A percentile compares a stretch with the other conserved stretches of the same genome.
These are phyloP conservation scores for Aspergillus sclerotioniger DNA, from an alignment of 495 filamentous ascomycete species.

Conservation along the genomic window DNA sequence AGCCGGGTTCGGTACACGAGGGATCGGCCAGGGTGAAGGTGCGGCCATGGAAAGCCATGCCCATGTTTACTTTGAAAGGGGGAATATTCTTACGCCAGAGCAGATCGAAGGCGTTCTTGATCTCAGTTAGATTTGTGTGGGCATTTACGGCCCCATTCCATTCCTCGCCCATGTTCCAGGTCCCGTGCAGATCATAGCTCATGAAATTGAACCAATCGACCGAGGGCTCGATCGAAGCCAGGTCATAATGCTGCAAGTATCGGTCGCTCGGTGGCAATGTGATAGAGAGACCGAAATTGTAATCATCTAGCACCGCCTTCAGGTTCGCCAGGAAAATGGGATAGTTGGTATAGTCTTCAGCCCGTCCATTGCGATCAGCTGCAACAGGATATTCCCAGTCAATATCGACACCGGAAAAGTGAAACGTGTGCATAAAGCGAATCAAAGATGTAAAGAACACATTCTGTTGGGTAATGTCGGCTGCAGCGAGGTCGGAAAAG, in stretches of 20 bases:
- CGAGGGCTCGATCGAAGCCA: slow-evolving; percentile 35
- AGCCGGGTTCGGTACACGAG: slow-evolving; percentile 30
- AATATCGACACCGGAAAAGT: slow-evolving; percentile 56
- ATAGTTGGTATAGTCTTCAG: slow-evolving; percentile 42
- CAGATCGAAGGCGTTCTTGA: slow-evolving; percentile 29
- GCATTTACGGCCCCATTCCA: slow-evolving; percentile 24
- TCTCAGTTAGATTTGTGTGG: slow-evolving; percentile 43
- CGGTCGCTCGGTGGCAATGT: slow-evolving; percentile 37
- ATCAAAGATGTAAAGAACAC: slow-evolving; percentile 44
- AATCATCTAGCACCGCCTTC: slow-evolving; percentile 31
- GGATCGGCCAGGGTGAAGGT: slow-evolving; percentile 33
- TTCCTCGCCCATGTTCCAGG: slow-evolving; percentile 26
- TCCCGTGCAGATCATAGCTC: slow-evolving; percentile 46
- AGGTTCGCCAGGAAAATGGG: slow-evolving; percentile 42
- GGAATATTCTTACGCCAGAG: slow-evolving; percentile 40
- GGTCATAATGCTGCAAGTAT: slow-evolving; percentile 47
- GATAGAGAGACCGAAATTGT: slow-evolving; percentile 39
- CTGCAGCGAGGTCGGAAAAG: slow-evolving; percentile 33
- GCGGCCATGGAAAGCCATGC: slow-evolving; percentile 41
- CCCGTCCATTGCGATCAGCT: slow-evolving; percentile 34
- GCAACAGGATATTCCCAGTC: slow-evolving; percentile 58
- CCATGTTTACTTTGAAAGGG: slow-evolving; percentile 36
- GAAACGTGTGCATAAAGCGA: slow-evolving; percentile 44
- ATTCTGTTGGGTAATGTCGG: slow-evolving; percentile 23
- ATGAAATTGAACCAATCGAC: slow-evolving; percentile 53